A percentile compares a stretch with the other conserved stretches of the same genome.
These are phyloP conservation scores for Sporothrix pseudoabietina DNA, from an alignment of 2,329 filamentous ascomycete genomes.

Conservation along the genomic window DNA sequence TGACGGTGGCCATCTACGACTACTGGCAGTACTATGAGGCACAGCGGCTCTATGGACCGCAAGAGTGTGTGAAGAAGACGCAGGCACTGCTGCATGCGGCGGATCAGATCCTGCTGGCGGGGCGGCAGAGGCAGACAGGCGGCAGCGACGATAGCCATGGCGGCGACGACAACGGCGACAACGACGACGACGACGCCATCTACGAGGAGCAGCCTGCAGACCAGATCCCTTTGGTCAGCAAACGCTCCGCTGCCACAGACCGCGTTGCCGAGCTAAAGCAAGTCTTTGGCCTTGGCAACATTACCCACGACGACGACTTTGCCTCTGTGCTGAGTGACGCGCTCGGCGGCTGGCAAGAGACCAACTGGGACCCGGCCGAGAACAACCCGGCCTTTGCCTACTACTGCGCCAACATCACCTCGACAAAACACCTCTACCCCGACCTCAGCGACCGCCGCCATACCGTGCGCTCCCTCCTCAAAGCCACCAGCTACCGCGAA, in stretches of 20 bases:
- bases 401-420: slow-evolving; percentile 54
- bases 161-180: neutral
- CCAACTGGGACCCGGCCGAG: slow-evolving; percentile 57
- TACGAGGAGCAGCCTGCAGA: neutral
- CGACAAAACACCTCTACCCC: slow-evolving; percentile 46
- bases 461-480: slow-evolving; percentile 46
- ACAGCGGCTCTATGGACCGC: slow-evolving; percentile 52
- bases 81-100: slow-evolving; percentile 58
- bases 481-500: slow-evolving; percentile 46
- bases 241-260: neutral
- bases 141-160: slow-evolving; percentile 43
- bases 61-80: slow-evolving; percentile 65
- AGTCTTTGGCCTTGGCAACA: slow-evolving; percentile 51
- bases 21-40: slow-evolving; percentile 67
- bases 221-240: neutral
- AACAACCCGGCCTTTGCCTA: slow-evolving; percentile 47
- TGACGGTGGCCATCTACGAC: slow-evolving; percentile 75
- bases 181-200: neutral
- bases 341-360: slow-evolving; percentile 50
- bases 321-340: slow-evolving; percentile 47
- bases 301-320: slow-evolving; percentile 54
- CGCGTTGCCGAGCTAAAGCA: slow-evolving; percentile 43
- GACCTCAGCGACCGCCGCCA: slow-evolving; percentile 43
- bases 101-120: slow-evolving; percentile 53
- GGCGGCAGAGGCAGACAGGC: slow-evolving; percentile 34